These are phyloP conservation scores for Delitschia confertaspora DNA, from an alignment of 495 filamentous ascomycete genomes.

Conservation along the genomic window DNA sequence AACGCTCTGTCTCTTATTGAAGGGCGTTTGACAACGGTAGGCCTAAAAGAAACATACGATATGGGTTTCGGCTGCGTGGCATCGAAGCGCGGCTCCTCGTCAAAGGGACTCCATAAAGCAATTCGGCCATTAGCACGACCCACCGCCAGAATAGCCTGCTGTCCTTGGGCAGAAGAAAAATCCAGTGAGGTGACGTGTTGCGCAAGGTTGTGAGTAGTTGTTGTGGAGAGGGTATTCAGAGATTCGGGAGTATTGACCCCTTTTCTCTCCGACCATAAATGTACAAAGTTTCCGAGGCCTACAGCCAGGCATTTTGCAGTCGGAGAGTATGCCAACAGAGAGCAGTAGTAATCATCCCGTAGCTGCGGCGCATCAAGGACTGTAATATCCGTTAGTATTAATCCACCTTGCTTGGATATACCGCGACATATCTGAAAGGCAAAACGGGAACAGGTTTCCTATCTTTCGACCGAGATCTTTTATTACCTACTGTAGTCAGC, in stretches of 20 bases:
- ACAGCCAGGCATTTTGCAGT: conserved; percentile 71
- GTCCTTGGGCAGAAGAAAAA: conserved; percentile 74
- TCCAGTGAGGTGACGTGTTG: conserved; percentile 67
- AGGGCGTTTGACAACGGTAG: conserved; percentile 36
- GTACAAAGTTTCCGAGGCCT: conserved; percentile 71
- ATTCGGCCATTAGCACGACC: conserved; percentile 64
- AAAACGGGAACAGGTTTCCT: conserved; percentile 48
- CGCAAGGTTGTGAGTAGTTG: background rate
- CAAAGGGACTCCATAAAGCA: conserved; percentile 52
- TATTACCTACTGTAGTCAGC: conserved; percentile 3
- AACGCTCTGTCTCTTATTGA: conserved; percentile 24
- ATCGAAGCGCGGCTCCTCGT: conserved; percentile 61
- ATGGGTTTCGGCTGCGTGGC: conserved; percentile 59
- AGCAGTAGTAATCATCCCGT: conserved; percentile 93
- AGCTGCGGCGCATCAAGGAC: conserved; percentile 83
- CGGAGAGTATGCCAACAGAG: conserved; percentile 74
- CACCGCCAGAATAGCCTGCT: conserved; percentile 73
- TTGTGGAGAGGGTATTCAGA: conserved; percentile 27
- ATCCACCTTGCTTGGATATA: too few species aligned
- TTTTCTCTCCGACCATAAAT: conserved; percentile 75
- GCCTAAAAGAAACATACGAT: conserved; percentile 67
- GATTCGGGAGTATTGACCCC: conserved; percentile 45
- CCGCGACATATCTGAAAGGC: conserved; percentile 63
- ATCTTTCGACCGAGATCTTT: conserved; percentile 1
- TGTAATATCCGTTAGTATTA: conserved; percentile 28